Percentiles rank a stretch among this genome's conserved stretches.
These are phyloP conservation scores for Umbelopsis isabellina DNA, from an alignment of 192 early-diverging fungal species.

Conservation along the genomic window DNA sequence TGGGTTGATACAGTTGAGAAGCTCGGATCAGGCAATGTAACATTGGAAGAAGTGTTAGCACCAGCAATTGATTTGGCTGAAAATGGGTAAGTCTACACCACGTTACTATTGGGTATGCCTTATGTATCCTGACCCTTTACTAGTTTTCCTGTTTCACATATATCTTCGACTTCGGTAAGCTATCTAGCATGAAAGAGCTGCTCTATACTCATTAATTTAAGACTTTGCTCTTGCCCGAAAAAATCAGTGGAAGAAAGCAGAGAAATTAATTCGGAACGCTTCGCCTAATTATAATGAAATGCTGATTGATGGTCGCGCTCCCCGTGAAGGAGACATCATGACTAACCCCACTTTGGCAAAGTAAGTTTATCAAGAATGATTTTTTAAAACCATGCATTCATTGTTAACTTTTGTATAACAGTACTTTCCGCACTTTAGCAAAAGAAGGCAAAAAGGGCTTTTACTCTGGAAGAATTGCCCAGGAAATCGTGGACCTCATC, in stretches of 20 bases:
- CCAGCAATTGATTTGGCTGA: slow-evolving; percentile 75
- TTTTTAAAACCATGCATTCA: neutral
- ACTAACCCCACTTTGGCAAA: slow-evolving; percentile 56
- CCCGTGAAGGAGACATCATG: slow-evolving; percentile 65
- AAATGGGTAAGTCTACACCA: slow-evolving; percentile 52
- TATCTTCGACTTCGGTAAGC: slow-evolving; percentile 36
- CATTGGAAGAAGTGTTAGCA: slow-evolving; percentile 56
- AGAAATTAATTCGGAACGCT: neutral
- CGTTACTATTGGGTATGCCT: neutral
- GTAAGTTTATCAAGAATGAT: slow-evolving; percentile 30
- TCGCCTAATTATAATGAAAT: slow-evolving; percentile 51
- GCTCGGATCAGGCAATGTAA: slow-evolving; percentile 67
- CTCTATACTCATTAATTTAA: neutral
- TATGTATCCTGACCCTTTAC: neutral
- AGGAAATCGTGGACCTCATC: slow-evolving; percentile 64
- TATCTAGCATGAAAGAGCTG: neutral
- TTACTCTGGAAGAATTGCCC: slow-evolving; percentile 68
- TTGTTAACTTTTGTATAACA: slow-evolving; percentile 14
- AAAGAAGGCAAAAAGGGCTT: slow-evolving; percentile 67
- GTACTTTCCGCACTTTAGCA: slow-evolving; percentile 60
- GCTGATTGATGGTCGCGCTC: slow-evolving; percentile 56
- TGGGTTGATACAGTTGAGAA: slow-evolving; percentile 68
- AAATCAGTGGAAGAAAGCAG: neutral
- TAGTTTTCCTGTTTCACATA: slow-evolving; percentile 31
- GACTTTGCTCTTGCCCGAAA: no score